Percentiles rank a stretch among this genome's conserved stretches.
These are phyloP conservation scores for Herpetomonas samuelpessoai DNA, from an alignment of 208 protist genomes.

Conservation along the genomic window DNA sequence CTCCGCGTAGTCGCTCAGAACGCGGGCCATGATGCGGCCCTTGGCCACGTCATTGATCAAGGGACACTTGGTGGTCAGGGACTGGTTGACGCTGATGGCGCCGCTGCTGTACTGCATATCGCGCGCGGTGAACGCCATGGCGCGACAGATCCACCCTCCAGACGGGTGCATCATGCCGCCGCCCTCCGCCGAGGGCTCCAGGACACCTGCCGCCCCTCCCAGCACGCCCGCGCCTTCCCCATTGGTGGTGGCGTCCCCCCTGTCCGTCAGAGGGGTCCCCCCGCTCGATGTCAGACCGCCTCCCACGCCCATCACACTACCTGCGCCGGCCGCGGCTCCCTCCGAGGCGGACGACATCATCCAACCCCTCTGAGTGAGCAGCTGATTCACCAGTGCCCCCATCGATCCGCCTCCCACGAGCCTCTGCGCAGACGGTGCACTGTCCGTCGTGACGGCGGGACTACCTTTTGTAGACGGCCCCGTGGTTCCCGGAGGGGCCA, in stretches of 20 bases:
- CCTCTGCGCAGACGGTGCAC: too few species aligned
- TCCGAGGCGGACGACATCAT: too few species aligned
- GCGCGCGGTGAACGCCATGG: slow-evolving; percentile 67
- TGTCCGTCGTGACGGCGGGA: not conserved
- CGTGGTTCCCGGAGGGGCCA: not conserved
- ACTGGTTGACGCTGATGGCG: slow-evolving; percentile 78
- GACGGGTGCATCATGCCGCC: slow-evolving; percentile 30
- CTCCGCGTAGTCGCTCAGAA: slow-evolving; percentile 53
- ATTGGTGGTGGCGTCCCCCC: not conserved
- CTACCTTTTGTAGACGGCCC: not conserved
- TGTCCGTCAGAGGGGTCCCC: not conserved
- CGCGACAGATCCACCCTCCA: slow-evolving; percentile 81
- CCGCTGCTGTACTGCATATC: slow-evolving; percentile 63
- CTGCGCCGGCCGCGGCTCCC: not conserved
- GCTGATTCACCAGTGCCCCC: not conserved
- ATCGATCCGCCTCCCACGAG: not conserved
- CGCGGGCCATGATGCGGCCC: slow-evolving; percentile 50
- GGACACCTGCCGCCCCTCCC: not conserved
- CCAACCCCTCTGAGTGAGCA: not conserved
- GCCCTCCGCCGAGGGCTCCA: not conserved
- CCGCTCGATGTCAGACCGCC: not conserved
- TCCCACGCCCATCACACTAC: not conserved
- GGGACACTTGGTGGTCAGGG: slow-evolving; percentile 50
- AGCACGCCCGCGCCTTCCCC: slow-evolving; percentile 1
- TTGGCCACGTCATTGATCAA: slow-evolving; percentile 81